Conservation (phyloP, 2,329 filamentous ascomycete species). For the Triangularia setosa region DNA sequence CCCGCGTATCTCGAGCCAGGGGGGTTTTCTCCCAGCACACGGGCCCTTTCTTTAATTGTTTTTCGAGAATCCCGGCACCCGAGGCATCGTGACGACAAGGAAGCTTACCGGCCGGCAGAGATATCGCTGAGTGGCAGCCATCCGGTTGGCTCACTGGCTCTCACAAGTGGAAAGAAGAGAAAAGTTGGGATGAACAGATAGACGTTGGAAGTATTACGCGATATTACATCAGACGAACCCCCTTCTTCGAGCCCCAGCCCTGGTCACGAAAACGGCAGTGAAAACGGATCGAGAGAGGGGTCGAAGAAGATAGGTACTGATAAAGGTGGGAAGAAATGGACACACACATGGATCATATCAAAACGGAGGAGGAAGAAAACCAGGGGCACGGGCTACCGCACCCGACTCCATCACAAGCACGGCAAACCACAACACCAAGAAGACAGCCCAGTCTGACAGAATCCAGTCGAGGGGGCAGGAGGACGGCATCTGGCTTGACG, state of each 20-base stretch:
- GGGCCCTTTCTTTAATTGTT: not conserved
- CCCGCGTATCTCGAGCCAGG: not conserved
- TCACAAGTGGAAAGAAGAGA: not conserved
- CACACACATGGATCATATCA: not conserved
- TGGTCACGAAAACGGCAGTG: not conserved
- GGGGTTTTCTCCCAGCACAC: not conserved
- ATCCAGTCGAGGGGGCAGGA: not conserved
- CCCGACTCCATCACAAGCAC: constrained; percentile 1
- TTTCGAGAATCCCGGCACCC: not conserved
- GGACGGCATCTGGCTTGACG: not conserved
- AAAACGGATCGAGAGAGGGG: not conserved
- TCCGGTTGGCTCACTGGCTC: not conserved
- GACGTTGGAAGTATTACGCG: not conserved
- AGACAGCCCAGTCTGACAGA: not conserved
- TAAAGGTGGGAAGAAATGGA: no score
- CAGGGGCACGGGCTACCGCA: not conserved
- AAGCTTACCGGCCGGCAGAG: not conserved
- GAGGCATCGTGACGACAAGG: not conserved
- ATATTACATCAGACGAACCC: not conserved
- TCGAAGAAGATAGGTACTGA: not conserved
- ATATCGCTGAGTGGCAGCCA: not conserved
- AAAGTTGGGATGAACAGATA: not conserved
- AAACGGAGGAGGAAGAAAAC: not conserved
- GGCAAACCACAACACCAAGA: not conserved
- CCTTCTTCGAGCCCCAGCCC: not conserved